Percentiles rank a stretch among this genome's conserved stretches.
Evolutionary conservation across 2,329 filamentous ascomycete species (phyloP).

Genomic region (Colletotrichum sp.): DNA sequence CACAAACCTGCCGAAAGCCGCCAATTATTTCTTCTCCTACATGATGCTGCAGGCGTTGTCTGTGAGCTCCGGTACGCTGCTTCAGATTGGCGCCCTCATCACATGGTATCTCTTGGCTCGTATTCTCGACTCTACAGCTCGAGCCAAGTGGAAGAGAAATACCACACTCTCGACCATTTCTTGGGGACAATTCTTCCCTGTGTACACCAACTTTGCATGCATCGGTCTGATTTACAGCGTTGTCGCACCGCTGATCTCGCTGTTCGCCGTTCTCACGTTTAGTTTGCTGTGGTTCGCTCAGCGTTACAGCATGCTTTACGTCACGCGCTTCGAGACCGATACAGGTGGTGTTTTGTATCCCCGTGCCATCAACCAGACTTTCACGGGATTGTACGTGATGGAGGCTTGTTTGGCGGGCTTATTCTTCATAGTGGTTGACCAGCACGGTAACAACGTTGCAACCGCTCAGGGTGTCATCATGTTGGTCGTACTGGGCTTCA

Average conservation of each 20-base stretch:
- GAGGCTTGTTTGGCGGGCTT: slow-evolving; percentile 88
- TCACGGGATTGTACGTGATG: slow-evolving; percentile 94
- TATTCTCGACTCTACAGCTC: slow-evolving; percentile 80
- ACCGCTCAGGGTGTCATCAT: slow-evolving; percentile 83
- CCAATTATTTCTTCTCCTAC: slow-evolving; percentile 99
- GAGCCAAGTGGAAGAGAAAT: slow-evolving; percentile 85
- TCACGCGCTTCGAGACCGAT: slow-evolving; percentile 86
- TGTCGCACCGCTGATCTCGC: slow-evolving; percentile 85
- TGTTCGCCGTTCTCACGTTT: slow-evolving; percentile 95
- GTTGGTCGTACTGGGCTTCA: slow-evolving; percentile 76
- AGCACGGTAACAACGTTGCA: slow-evolving; percentile 56
- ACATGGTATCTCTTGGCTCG: slow-evolving; percentile 84
- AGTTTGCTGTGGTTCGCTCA: slow-evolving; percentile 91
- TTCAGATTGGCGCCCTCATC: slow-evolving; percentile 81
- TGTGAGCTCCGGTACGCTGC: slow-evolving; percentile 85
- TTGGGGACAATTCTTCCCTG: slow-evolving; percentile 94
- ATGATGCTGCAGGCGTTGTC: slow-evolving; percentile 94
- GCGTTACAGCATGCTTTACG: slow-evolving; percentile 96
- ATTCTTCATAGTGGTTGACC: slow-evolving; percentile 81
- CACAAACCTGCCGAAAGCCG: slow-evolving; percentile 79
- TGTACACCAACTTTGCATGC: slow-evolving; percentile 95
- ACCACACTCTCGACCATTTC: slow-evolving; percentile 77
- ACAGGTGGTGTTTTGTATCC: slow-evolving; percentile 94
- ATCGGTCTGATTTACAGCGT: slow-evolving; percentile 91
- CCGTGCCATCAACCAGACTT: slow-evolving; percentile 91